Base-by-base conservation (phyloP, 2,329 filamentous ascomycete genomes). In the Thelonectria rubi region DNA sequence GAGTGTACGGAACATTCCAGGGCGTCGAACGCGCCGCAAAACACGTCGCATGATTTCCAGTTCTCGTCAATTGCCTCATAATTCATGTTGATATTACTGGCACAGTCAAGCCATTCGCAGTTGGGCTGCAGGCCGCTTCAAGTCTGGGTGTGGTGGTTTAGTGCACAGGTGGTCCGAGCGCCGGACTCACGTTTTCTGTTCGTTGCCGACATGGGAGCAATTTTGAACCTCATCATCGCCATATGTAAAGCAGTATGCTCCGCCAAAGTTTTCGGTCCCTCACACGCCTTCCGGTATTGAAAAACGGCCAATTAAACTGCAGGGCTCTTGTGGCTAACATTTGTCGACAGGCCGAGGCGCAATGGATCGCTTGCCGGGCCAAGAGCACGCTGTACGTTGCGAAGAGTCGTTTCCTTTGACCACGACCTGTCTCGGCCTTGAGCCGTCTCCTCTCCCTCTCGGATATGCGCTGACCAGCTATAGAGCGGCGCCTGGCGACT, bases 231-330 rank as follows among this genome's bases (percentile, higher is more conserved):
- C 60, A 71, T 60, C 50, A 48, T 61, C 53, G 62, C 62, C 65
- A 63, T 6, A 69, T 51, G 57, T 63, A 55, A 64, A 67, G 57
- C 65, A 74, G 42, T 56, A 76, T 76, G 74, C 66, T 75, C 62
- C 73, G 72, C 60, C 68, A 68, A 65, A 69, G 58, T 64, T 58
- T 67, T 52, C 67, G 68, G 65, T 65, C 69, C 32, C 52, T 73
- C 26, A 59, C 63, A 63, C 66, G 64, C 50, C 57, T 70, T 26
- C 65, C 71, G 60, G 73, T 75, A 69, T 21, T 64, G 4, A 20
- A 12, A 1, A 15, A 46, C 1, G 8, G n/a, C 10, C 2, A 18
- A 0, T 2, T 0, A 43, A 3, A 7, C 52, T 48, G 61, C 60
- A 59, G 46, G 11, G 3, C 10, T 3, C 20, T 6, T 4, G 1